Percentiles rank a stretch among this genome's conserved stretches.
Conservation (phyloP, 2,329 filamentous ascomycete genomes). For the Alternaria brassicae region DNA sequence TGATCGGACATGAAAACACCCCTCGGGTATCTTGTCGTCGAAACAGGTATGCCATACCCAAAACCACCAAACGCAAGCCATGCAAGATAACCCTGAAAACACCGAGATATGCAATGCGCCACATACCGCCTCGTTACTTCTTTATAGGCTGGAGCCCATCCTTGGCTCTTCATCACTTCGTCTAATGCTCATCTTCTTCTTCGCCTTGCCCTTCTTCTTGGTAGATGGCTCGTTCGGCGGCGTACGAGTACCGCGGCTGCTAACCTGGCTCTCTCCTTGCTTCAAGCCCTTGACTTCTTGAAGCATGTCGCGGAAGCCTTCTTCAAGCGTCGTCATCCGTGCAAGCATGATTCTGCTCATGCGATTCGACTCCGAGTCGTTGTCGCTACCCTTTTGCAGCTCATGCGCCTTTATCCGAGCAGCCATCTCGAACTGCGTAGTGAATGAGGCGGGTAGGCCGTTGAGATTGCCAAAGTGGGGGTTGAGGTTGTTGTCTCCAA, state of each 20-base stretch:
- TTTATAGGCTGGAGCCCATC: constrained; percentile 40
- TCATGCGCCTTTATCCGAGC: constrained; percentile 35
- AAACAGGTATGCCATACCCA: constrained; percentile 11
- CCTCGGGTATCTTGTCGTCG: constrained; percentile 9
- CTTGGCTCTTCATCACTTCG: constrained; percentile 27
- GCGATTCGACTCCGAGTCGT: constrained; percentile 45
- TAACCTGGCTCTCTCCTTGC: constrained; percentile 43
- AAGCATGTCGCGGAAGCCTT: constrained; percentile 87
- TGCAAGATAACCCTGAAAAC: constrained; percentile 12
- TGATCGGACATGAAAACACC: constrained; percentile 4
- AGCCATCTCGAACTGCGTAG: constrained; percentile 65
- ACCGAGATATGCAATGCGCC: constrained; percentile 11
- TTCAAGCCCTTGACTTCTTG: constrained; percentile 75
- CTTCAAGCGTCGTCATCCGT: constrained; percentile 90
- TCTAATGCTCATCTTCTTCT: constrained; percentile 36
- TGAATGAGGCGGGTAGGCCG: constrained; percentile 76
- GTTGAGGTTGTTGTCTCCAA: constrained; percentile 67
- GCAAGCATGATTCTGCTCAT: constrained; percentile 80
- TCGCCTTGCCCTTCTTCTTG: constrained; percentile 42
- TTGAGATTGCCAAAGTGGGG: constrained; percentile 68
- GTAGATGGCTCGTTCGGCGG: constrained; percentile 34
- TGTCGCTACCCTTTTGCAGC: constrained; percentile 32
- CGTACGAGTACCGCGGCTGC: constrained; percentile 37
- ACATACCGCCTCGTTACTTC: background rate
- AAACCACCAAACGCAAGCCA: constrained; percentile 3